These are phyloP conservation scores for Chaetomium tenue DNA, from an alignment of 495 filamentous ascomycete genomes.

Conservation along the genomic window DNA sequence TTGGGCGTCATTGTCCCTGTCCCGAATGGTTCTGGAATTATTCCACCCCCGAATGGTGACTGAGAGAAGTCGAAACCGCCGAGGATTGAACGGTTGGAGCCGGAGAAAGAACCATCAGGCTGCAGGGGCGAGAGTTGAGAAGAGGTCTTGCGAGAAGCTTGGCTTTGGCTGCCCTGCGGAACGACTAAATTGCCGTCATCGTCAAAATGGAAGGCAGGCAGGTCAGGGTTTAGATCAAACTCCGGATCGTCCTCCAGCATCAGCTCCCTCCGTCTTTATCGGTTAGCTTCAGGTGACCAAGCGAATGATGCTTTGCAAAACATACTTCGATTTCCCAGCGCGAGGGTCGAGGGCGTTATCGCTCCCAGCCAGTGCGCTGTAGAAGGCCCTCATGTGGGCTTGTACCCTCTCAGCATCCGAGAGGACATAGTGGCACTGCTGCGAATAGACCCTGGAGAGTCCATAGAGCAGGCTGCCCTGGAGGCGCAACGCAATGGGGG, in stretches of 20 bases:
- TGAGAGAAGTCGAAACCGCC: slow-evolving; percentile 27
- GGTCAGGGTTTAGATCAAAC: slow-evolving; percentile 54
- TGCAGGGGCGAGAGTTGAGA: slow-evolving; percentile 45
- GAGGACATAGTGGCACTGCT: slow-evolving; percentile 84
- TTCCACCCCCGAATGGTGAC: slow-evolving; percentile 18
- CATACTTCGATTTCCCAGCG: slow-evolving; percentile 71
- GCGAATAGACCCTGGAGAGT: slow-evolving; percentile 75
- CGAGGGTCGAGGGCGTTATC: slow-evolving; percentile 62
- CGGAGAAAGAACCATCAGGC: slow-evolving; percentile 20
- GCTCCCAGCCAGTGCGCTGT: slow-evolving; percentile 45
- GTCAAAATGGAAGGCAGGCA: slow-evolving; percentile 40
- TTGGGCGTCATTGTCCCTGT: slow-evolving; percentile 23
- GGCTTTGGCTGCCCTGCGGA: slow-evolving; percentile 39
- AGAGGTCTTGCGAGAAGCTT: slow-evolving; percentile 46
- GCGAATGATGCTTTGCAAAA: background rate
- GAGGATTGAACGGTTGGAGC: slow-evolving; percentile 26
- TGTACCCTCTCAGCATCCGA: slow-evolving; percentile 75
- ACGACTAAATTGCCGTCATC: slow-evolving; percentile 54
- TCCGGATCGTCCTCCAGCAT: slow-evolving; percentile 78
- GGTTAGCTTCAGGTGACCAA: slow-evolving; percentile 2
- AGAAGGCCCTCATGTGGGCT: slow-evolving; percentile 63
- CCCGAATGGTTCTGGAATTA: slow-evolving; percentile 20
- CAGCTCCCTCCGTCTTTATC: slow-evolving; percentile 70
- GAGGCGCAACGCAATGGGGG: slow-evolving; percentile 86
- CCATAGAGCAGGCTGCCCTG: slow-evolving; percentile 90